Evolutionary conservation across 805 yeast genomes (phyloP).

Genomic region (Metschnikowia chrysomelidarum): DNA sequence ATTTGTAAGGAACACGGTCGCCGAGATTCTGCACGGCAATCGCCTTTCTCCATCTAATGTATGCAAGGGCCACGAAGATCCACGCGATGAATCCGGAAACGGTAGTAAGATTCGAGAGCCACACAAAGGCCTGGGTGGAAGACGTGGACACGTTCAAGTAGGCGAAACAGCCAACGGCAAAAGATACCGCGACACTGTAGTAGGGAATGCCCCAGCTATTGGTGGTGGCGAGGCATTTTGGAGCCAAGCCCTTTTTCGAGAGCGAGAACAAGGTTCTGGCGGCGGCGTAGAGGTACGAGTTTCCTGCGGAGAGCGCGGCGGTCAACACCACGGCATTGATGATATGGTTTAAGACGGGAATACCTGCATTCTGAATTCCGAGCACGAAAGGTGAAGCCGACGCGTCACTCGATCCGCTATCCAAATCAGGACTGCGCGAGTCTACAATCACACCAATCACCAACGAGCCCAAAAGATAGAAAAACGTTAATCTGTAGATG

Average conservation of each 20-base stretch:
- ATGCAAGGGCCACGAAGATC: constrained; percentile 53
- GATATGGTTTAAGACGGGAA: constrained; percentile 67
- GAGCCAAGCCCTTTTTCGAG: constrained; percentile 19
- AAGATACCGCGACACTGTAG: constrained; percentile 30
- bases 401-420: constrained; percentile 37
- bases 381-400: constrained; percentile 79
- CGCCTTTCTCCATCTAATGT: constrained; percentile 65
- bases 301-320: constrained; percentile 47
- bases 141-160: constrained; percentile 55
- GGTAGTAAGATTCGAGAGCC: constrained; percentile 66
- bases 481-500: constrained; percentile 47
- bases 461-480: constrained; percentile 40
- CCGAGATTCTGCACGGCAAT: constrained; percentile 48
- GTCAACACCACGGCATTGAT: constrained; percentile 76
- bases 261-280: constrained; percentile 21
- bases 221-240: constrained; percentile 17
- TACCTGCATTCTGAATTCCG: constrained; percentile 69
- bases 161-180: constrained; percentile 45
- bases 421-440: constrained; percentile 26
- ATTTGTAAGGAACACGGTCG: constrained; percentile 57
- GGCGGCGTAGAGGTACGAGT: constrained; percentile 21
- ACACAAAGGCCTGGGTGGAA: constrained; percentile 53
- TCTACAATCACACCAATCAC: constrained; percentile 40
- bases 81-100: constrained; percentile 67
- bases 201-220: constrained; percentile 47